Evolutionary conservation across 1,284 basidiomycete species (phyloP), one percentile per base, ranked within the genome.

Genomic region (Trichosporon asahii): DNA sequence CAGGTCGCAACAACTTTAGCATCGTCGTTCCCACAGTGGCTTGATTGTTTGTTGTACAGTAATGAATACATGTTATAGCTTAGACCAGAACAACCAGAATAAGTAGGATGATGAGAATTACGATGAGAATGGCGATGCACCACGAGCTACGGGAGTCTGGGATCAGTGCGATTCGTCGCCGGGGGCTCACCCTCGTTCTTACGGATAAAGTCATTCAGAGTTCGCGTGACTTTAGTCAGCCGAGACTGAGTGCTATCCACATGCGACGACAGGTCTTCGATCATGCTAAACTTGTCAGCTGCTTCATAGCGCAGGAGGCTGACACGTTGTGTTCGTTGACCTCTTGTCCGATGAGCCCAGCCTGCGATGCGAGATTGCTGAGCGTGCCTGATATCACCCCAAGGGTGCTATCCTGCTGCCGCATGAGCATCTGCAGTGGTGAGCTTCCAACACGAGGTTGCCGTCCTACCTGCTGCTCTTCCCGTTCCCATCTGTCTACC

Each of bases 301-400:
- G 33, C 35, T 25, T 21, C 8, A 18, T 14, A 23, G 18, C 15
- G 7, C 29, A 25, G 0, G 14, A 83, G 89, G 70, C 74, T 37
- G 9, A 95, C 94, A 93, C 92, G 75, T 90, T 91, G 75, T 96
- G 94, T 80, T 95, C 93, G 4, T 81, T 85, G 61, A 96, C 92
- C 80, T 97, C 94, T 66, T 88, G 89, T 0, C 94, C 94, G 88
- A 97, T 96, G 55, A 96, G 84, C 5, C 91, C 91, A 0, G 94
- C 94, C 83, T 97, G 95, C 73, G 92, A 89, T 0, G 90, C 89
- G 14, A 97, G 85, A 1, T 90, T 93, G 68, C 80, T 88, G 55
- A 97, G 81, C 0, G 94, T 94, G 0, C 93, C 93, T 0, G 90
- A 88, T 76, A 97, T 95, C 0, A 90, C 88, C 60, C 90, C 89